A percentile compares a stretch with the other conserved stretches of the same genome.
phyloP scores from a whole-genome alignment of 2,329 filamentous ascomycete genomes.

The Nothopassalora personata region DNA sequence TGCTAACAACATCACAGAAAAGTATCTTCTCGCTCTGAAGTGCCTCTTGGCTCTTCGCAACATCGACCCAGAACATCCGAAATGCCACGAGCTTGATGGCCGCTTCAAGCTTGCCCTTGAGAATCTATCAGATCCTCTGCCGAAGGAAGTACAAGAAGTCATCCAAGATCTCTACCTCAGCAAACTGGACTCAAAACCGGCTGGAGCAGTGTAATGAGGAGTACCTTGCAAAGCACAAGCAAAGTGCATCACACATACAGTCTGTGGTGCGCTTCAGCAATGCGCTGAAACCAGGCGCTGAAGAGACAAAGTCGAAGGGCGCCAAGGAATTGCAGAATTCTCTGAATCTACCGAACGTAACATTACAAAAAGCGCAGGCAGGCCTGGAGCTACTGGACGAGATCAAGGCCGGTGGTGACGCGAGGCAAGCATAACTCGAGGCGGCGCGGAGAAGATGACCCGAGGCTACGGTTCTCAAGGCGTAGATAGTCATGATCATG shows the following conservation, averaged over 20 bases:
- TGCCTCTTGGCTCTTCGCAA: constrained; percentile 70
- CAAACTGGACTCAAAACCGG: constrained; percentile 41
- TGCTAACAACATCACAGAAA: constrained; percentile 47
- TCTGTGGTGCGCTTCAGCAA: constrained; percentile 57
- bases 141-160: constrained; percentile 61
- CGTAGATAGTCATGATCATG: not conserved
- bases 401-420: constrained; percentile 47
- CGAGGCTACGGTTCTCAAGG: constrained; percentile 34
- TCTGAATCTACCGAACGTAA: constrained; percentile 48
- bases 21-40: constrained; percentile 80
- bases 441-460: constrained; percentile 38
- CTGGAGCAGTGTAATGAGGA: constrained; percentile 61
- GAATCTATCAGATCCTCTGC: constrained; percentile 54
- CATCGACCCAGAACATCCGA: constrained; percentile 64
- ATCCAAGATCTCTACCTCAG: constrained; percentile 60
- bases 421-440: constrained; percentile 46
- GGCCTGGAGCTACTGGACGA: constrained; percentile 49
- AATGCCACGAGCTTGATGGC: constrained; percentile 68
- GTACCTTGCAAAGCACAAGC: constrained; percentile 58
- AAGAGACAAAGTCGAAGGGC: constrained; percentile 47
- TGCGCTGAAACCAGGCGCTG: constrained; percentile 52
- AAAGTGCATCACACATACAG: constrained; percentile 58
- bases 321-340: constrained; percentile 61
- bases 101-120: constrained; percentile 50
- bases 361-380: constrained; percentile 53